Conservation (phyloP, 441 rosid species). For the Croton laevigatus region DNA sequence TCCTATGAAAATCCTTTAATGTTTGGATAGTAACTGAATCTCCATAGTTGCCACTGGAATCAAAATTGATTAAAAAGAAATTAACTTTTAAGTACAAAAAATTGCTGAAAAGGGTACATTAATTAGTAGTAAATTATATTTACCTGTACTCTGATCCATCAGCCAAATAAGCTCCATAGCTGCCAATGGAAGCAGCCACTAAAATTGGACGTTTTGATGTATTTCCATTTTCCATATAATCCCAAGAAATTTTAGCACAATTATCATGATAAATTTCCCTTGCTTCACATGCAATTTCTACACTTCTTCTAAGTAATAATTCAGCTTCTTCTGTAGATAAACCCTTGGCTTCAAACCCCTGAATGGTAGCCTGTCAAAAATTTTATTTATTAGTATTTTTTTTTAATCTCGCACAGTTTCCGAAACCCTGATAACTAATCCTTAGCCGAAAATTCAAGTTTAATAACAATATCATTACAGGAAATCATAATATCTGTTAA, state of each 20-base stretch:
- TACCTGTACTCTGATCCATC: conserved; percentile 96
- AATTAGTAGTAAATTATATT: neutral
- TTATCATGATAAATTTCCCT: conserved; percentile 60
- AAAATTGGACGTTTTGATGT: conserved; percentile 48
- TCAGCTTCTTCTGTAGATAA: conserved; percentile 65
- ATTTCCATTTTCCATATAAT: conserved; percentile 34
- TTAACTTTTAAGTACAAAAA: neutral
- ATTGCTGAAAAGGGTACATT: neutral
- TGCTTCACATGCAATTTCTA: conserved; percentile 79
- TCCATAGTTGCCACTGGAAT: conserved; percentile 60
- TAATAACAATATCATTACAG: too few relatives aligned
- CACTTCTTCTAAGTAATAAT: conserved; percentile 57
- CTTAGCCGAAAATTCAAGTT: too few relatives aligned
- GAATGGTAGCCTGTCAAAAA: conserved; percentile 65
- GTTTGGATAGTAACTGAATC: conserved; percentile 52
- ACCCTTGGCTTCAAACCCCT: conserved; percentile 85
- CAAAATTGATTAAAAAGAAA: neutral
- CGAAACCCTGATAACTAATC: too few relatives aligned
- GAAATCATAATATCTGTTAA: too few relatives aligned
- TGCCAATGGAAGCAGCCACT: conserved; percentile 89
- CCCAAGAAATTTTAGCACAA: conserved; percentile 53
- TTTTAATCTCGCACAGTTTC: neutral
- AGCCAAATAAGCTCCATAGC: conserved; percentile 95
- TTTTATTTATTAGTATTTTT: neutral
- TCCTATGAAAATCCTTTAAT: conserved; percentile 83